Evolutionary conservation across 441 rosid genomes (phyloP).

Genomic region (Syzygium malaccense): DNA sequence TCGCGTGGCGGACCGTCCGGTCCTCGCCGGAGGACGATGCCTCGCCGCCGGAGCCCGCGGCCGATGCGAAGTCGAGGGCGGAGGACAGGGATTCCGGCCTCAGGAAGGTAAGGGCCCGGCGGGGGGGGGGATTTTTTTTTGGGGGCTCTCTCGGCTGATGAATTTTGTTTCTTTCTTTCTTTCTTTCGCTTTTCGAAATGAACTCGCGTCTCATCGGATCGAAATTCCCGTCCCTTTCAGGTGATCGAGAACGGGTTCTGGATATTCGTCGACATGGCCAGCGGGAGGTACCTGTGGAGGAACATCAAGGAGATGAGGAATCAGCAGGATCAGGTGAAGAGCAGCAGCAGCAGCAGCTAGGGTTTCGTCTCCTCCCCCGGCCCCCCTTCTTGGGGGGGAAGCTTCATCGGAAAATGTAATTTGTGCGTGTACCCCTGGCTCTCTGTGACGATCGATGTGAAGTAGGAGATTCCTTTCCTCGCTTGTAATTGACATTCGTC

Average conservation of each 20-base stretch:
- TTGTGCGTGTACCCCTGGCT: background rate
- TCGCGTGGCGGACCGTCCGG: conserved; percentile 34
- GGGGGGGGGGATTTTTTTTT: background rate
- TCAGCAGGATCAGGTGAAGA: conserved; percentile 13
- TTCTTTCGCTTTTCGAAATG: background rate
- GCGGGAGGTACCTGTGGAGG: conserved; percentile 90
- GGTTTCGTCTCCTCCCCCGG: background rate
- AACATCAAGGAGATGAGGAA: conserved; percentile 55
- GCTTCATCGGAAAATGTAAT: background rate
- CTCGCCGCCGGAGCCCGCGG: conserved; percentile 23
- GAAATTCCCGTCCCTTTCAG: conserved; percentile 26
- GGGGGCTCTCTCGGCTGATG: background rate
- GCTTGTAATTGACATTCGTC: background rate
- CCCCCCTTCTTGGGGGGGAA: background rate
- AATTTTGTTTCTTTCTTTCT: background rate
- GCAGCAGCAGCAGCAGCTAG: background rate
- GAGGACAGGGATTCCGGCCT: conserved; percentile 36
- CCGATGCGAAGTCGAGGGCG: conserved; percentile 19
- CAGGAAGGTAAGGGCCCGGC: conserved; percentile 34
- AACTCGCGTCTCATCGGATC: background rate
- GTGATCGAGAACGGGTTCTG: conserved; percentile 74
- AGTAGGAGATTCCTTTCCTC: background rate
- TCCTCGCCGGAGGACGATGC: conserved; percentile 45
- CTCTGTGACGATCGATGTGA: background rate
- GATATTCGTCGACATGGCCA: conserved; percentile 96